phyloP scores from a whole-genome alignment of 257 asterid genomes.

The Nicotiana attenuata region DNA sequence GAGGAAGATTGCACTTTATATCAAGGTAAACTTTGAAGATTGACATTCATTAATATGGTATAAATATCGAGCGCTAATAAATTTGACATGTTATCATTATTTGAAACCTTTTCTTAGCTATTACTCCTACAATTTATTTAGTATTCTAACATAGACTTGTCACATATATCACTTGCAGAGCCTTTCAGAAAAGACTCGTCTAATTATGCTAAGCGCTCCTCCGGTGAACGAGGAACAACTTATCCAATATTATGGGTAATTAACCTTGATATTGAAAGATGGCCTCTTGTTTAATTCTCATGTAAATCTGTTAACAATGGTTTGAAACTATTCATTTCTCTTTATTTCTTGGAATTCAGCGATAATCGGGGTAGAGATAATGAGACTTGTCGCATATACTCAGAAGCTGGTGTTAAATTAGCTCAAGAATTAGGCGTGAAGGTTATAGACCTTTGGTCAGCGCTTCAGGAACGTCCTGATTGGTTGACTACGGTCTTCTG shows the following conservation, averaged over 20 bases:
- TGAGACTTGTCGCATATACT: neutral
- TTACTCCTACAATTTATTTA: neutral
- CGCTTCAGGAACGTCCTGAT: neutral
- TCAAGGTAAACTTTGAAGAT: neutral
- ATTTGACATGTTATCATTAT: neutral
- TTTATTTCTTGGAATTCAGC: too few species aligned
- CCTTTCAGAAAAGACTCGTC: neutral
- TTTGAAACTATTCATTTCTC: too few species aligned
- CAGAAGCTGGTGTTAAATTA: neutral
- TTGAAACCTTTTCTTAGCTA: neutral
- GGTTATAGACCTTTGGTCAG: neutral
- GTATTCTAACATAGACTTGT: neutral
- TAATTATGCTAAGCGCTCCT: neutral
- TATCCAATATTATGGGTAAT: neutral
- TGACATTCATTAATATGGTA: slow-evolving; percentile 8
- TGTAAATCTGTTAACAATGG: too few species aligned
- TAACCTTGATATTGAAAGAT: neutral
- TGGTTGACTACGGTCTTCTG: neutral
- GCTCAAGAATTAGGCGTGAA: neutral
- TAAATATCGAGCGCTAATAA: too few species aligned
- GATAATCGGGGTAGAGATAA: neutral
- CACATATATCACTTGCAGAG: neutral
- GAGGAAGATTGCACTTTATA: slow-evolving; percentile 45
- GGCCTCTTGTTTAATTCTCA: neutral
- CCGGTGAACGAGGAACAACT: neutral